These are phyloP conservation scores for Kuraishia piskuri DNA, from an alignment of 805 yeast species.

Conservation along the genomic window DNA sequence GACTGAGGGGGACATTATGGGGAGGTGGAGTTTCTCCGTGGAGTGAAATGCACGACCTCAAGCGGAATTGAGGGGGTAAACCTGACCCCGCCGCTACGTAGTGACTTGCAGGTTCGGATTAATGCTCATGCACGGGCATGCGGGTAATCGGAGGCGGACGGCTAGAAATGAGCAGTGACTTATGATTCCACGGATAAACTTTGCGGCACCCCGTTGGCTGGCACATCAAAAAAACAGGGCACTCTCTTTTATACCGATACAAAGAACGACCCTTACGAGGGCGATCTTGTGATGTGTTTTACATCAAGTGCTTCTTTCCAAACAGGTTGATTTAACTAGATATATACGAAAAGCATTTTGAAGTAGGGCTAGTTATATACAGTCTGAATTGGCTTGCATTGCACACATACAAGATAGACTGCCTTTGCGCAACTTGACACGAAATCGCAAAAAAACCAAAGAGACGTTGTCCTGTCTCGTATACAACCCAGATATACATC, in stretches of 20 bases:
- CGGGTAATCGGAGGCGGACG: neutral
- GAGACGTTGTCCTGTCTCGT: neutral
- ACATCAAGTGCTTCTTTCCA: neutral
- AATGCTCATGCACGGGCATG: neutral
- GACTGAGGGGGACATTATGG: neutral
- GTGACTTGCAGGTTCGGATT: neutral
- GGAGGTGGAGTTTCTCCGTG: neutral
- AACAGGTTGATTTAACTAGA: neutral
- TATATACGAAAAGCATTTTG: neutral
- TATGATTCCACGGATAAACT: neutral
- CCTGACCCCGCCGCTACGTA: neutral
- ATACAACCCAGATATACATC: no score
- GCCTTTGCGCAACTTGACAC: neutral
- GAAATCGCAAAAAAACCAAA: neutral
- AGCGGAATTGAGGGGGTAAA: neutral
- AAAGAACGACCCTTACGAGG: neutral
- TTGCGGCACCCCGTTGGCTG: neutral
- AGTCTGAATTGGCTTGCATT: neutral
- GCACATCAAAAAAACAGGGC: neutral
- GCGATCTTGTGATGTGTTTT: neutral
- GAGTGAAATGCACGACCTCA: neutral
- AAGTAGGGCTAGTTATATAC: neutral
- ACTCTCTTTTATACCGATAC: neutral
- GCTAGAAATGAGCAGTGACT: neutral
- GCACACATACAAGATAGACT: neutral